Evolutionary conservation across 2,329 filamentous ascomycete genomes (phyloP).

Genomic region (Fusarium papillatum): DNA sequence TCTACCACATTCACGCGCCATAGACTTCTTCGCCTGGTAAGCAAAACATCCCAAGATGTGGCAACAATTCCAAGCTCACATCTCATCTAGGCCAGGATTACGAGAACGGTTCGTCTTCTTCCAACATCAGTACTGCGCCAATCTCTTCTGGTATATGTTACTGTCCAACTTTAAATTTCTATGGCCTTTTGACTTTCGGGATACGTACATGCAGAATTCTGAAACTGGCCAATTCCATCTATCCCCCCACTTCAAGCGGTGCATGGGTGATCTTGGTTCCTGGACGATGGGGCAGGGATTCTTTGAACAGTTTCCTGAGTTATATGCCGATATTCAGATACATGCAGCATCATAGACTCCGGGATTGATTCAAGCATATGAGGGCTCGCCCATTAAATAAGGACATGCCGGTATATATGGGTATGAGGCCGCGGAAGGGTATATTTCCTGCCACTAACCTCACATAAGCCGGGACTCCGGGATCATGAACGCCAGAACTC

Average conservation of each 20-base stretch:
- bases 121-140: neutral
- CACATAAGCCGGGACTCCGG: neutral
- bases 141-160: neutral
- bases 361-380: neutral
- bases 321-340: neutral
- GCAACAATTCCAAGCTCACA: neutral
- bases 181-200: neutral
- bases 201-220: neutral
- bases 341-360: neutral
- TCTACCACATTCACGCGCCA: neutral
- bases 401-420: rapidly evolving
- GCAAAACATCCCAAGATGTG: neutral
- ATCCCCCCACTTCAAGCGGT: neutral
- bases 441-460: neutral
- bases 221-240: neutral
- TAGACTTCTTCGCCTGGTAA: neutral
- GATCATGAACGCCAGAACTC: too few relatives aligned
- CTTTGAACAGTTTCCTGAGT: neutral
- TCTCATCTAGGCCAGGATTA: neutral
- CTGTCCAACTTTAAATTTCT: neutral
- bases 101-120: neutral
- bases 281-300: neutral
- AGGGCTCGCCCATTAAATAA: rapidly evolving
- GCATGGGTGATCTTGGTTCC: neutral
- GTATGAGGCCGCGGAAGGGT: neutral